phyloP scores from a whole-genome alignment of 208 protist species.

The Wallacemonas collosoma region DNA sequence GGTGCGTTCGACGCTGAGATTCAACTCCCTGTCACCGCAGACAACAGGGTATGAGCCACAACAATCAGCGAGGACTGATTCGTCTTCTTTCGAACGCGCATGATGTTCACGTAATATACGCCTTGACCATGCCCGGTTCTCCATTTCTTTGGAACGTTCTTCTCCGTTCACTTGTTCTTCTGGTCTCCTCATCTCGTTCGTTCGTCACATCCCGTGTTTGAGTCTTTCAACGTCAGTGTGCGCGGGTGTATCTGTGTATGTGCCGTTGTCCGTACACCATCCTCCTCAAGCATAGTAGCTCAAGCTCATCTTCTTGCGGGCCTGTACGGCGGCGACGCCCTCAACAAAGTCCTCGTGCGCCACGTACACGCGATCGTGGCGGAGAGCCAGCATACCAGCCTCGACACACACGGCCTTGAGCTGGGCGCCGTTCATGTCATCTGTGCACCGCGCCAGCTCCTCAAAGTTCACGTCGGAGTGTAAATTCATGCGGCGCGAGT shows the following conservation, averaged over 20 bases:
- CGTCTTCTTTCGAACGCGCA: too few relatives aligned
- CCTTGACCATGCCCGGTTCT: too few relatives aligned
- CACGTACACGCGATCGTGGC: slow-evolving; percentile 90
- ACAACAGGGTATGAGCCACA: too few relatives aligned
- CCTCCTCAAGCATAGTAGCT: slow-evolving; percentile 98
- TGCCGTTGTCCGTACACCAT: background rate
- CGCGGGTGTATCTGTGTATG: background rate
- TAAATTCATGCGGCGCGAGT: slow-evolving; percentile 99
- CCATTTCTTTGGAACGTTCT: too few relatives aligned
- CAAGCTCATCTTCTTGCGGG: slow-evolving; percentile 99
- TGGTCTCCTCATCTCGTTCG: background rate
- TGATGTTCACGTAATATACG: too few relatives aligned
- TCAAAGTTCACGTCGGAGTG: slow-evolving; percentile 98
- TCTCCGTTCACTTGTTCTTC: background rate
- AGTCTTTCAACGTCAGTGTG: too few relatives aligned
- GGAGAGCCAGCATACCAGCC: slow-evolving; percentile 99
- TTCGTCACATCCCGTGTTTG: background rate
- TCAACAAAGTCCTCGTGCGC: slow-evolving; percentile 99
- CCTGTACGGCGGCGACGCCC: slow-evolving; percentile 97
- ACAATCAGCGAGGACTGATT: too few relatives aligned
- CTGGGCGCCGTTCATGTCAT: slow-evolving; percentile 99
- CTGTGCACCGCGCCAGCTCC: slow-evolving; percentile 98
- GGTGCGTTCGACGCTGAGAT: too few relatives aligned
- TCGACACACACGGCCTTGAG: slow-evolving; percentile 99
- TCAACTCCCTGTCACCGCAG: too few relatives aligned